Percentiles rank a stretch among this genome's conserved stretches.
Evolutionary conservation across 768 basidiomycete genomes (phyloP).

Genomic region (Collybia mongolica): DNA sequence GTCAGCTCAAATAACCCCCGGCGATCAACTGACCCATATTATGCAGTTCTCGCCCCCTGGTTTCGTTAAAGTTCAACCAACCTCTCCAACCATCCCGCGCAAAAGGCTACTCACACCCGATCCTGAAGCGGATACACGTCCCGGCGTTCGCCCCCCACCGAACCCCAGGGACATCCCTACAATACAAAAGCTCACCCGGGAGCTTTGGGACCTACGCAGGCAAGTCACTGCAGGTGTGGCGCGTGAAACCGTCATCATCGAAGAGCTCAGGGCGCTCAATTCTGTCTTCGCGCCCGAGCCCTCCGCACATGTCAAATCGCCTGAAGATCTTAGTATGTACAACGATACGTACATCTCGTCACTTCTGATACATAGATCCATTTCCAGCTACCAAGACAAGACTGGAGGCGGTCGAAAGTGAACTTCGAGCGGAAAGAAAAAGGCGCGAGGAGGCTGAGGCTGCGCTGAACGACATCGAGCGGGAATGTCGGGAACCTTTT

Average conservation of each 20-base stretch:
- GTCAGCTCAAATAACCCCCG: too few species aligned
- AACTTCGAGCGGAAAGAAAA: conserved; percentile 35
- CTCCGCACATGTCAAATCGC: not conserved
- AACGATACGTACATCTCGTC: too few species aligned
- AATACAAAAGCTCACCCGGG: conserved; percentile 20
- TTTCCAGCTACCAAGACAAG: conserved; percentile 21
- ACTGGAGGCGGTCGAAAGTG: conserved; percentile 26
- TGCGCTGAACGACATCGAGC: conserved; percentile 42
- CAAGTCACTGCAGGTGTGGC: conserved; percentile 21
- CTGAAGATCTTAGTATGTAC: conserved; percentile 9
- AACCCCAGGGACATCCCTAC: conserved; percentile 1
- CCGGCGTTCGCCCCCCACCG: too few species aligned
- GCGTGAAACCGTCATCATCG: conserved; percentile 23
- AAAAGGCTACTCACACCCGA: conserved; percentile 13
- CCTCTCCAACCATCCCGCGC: not conserved
- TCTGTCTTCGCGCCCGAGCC: conserved; percentile 9
- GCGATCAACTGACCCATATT: too few species aligned
- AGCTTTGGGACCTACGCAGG: conserved; percentile 24
- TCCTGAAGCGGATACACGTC: not conserved
- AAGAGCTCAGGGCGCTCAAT: conserved; percentile 20
- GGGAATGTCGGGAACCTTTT: conserved; percentile 53
- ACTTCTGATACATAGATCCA: not conserved
- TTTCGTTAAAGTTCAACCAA: not conserved
- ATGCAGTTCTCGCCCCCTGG: too few species aligned
- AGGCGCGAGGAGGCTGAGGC: conserved; percentile 42